phyloP scores from a whole-genome alignment of 139 green algal species.

The Eudorina sp. region DNA sequence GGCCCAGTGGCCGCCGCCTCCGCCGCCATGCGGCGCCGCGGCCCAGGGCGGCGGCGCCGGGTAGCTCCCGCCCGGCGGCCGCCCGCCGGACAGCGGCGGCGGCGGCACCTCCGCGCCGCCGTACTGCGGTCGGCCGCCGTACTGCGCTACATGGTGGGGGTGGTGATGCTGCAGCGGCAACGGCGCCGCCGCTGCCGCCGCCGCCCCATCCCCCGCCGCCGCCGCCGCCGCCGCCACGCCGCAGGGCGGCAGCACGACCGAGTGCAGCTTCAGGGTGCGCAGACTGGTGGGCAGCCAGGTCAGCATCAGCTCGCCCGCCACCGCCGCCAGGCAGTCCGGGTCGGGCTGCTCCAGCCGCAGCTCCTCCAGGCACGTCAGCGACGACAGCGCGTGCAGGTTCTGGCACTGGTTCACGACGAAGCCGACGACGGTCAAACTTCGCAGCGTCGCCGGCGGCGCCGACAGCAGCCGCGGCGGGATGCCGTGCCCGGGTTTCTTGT shows the following conservation, averaged over 20 bases:
- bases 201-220: neutral
- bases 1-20: slow-evolving; percentile 8
- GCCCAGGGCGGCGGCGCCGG: neutral
- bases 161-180: neutral
- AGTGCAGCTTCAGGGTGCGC: slow-evolving; percentile 35
- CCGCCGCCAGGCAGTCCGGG: slow-evolving; percentile 21
- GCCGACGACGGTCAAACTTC: slow-evolving; percentile 9
- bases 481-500: slow-evolving; percentile 45
- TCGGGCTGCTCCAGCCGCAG: slow-evolving; percentile 49
- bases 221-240: neutral
- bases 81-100: no score
- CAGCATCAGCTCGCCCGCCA: slow-evolving; percentile 40
- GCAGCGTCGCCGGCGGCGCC: slow-evolving; percentile 17
- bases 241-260: slow-evolving; percentile 33
- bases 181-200: neutral
- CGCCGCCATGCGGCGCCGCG: neutral
- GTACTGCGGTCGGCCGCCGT: neutral
- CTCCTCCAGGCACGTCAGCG: slow-evolving; percentile 36
- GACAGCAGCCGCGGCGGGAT: slow-evolving; percentile 37
- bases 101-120: no score
- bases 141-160: no score
- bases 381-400: slow-evolving; percentile 40
- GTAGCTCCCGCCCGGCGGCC: no score
- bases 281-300: slow-evolving; percentile 44
- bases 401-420: slow-evolving; percentile 45